These are phyloP conservation scores for Spinellus fusiger DNA, from an alignment of 192 early-diverging fungal genomes.

Conservation along the genomic window DNA sequence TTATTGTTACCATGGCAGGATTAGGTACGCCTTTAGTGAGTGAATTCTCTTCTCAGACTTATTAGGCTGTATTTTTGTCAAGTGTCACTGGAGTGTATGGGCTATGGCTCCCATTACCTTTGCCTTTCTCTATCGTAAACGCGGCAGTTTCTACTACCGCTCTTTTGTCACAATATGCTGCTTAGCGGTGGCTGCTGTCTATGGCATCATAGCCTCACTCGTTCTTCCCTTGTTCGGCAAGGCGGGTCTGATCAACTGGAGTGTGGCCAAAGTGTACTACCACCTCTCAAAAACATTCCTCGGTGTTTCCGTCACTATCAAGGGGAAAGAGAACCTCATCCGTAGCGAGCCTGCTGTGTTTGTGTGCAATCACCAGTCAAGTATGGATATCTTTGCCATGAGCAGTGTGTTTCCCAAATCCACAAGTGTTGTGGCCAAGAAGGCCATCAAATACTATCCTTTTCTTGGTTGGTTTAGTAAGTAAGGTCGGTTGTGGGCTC, in stretches of 20 bases:
- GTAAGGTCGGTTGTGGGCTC: conserved; percentile 10
- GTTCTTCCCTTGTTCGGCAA: conserved; percentile 50
- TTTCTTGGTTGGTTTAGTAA: conserved; percentile 73
- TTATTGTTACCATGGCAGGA: no score
- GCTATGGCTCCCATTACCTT: background rate
- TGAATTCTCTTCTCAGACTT: no score
- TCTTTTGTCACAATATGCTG: background rate
- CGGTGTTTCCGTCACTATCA: conserved; percentile 55
- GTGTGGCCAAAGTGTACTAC: conserved; percentile 51
- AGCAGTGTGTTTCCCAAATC: conserved; percentile 59
- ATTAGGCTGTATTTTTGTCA: background rate
- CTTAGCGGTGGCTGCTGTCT: background rate
- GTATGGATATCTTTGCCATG: conserved; percentile 68
- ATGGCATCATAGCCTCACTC: conserved; percentile 16
- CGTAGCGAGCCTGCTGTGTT: conserved; percentile 52
- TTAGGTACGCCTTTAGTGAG: no score
- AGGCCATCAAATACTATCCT: conserved; percentile 60
- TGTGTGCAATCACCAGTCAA: conserved; percentile 85
- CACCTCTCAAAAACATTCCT: conserved; percentile 43
- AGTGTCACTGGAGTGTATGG: conserved; percentile 2
- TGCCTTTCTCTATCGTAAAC: conserved; percentile 10
- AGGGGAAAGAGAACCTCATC: conserved; percentile 55
- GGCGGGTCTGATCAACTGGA: conserved; percentile 55
- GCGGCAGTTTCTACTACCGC: conserved; percentile 4
- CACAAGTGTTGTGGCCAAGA: conserved; percentile 67